Base-by-base conservation (phyloP, 495 filamentous ascomycete genomes). In the Penicillium flavigenum region DNA sequence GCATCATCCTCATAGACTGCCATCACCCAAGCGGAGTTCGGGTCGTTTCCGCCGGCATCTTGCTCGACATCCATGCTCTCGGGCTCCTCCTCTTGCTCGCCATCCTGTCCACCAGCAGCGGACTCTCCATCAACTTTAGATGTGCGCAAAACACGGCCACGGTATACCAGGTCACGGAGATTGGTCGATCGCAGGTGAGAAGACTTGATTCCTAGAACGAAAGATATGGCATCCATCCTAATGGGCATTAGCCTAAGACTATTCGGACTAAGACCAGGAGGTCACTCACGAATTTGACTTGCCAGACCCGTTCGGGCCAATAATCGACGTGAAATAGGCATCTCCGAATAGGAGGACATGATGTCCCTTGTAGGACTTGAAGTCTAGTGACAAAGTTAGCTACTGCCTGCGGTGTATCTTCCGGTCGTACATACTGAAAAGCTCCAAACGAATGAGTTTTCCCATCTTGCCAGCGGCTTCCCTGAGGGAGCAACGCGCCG, bases 161-260 rank as follows among this genome's bases (percentile, higher is more conserved):
- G 93, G 74, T 98, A 99, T 45, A 99, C 89, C 4, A 99, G 82
- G 58, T 99, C 94, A 62, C 88, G 88, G 4, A 99, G 85, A 59
- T 98, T 91, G n/a, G 90, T 83, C 0, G 95, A 98, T 70, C 94
- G 91, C 26, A 99, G 80, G 71, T 97, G 92, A 11, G 93, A 96
- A 1, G 94, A 98, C 68, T 98, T 98, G 70, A 99, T 98, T 59
- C 94, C 94, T 58, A 99, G 81, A 47, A 98, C 95, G 76, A 99
- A 99, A 47, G 94, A 99, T 60, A 99, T 99, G 61, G 94, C 94
- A 73, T 99, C 94, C 94, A 99, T 99, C 56, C 92, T 96, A 60
- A 27, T 46, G 54, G 26, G 19, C 26, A 54, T 73, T 44, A 72
- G 75, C 59, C 36, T 24, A 39, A 38, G 54, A 57, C 19, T 24